Evolutionary conservation across 2,329 filamentous ascomycete species (phyloP), one percentile per base, ranked within the genome.

Genomic region (Rosellinia necatrix): DNA sequence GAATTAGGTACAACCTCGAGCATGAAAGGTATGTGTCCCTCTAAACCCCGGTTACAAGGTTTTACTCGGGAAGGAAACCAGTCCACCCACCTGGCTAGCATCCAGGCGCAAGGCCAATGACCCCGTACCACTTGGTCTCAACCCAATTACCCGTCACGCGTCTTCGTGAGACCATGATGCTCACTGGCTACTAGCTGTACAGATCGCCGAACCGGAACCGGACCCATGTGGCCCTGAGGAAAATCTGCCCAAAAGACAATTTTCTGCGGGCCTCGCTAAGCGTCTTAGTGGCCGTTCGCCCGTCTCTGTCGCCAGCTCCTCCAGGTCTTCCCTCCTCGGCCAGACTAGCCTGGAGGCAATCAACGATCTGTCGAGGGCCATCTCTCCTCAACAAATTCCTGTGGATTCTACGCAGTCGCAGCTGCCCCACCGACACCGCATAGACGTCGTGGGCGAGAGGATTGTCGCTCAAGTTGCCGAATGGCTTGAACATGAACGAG

Each of bases 401-500:
- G 69, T 71, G 49, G 27, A 63, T 58, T 21, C 46, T 8, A 22
- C 43, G 4, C 48, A 42, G 25, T n/a, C 47, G 15, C 57, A 60
- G 21, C 66, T 68, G 22, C 69, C 70, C 29, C 73, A 70, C 35
- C 70, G 70, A 22, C 69, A 72, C 49, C 68, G 66, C 37, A 49
- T 71, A 19, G 74, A 77, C 50, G 63, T 67, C 24, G 66, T 69
- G 35, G 78, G 78, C 49, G 78, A 86, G 63, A 82, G 79, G 61
- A 73, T 96, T 6, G 74, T 94, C 24, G 80, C 86, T 17, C 90
- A 96, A 68, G 86, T 97, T 12, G 81, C 84, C 22, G 85, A 90
- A 62, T 97, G 93, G 93, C 76, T 97, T 34, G 85, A 92, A 64
- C 83, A 87, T 46, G 92, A 97, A 74, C 89, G 87, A 68, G 75